A percentile compares a stretch with the other conserved stretches of the same genome.
Evolutionary conservation across 345 rosid genomes (phyloP).

Genomic region (Lenwebbia sp.): DNA sequence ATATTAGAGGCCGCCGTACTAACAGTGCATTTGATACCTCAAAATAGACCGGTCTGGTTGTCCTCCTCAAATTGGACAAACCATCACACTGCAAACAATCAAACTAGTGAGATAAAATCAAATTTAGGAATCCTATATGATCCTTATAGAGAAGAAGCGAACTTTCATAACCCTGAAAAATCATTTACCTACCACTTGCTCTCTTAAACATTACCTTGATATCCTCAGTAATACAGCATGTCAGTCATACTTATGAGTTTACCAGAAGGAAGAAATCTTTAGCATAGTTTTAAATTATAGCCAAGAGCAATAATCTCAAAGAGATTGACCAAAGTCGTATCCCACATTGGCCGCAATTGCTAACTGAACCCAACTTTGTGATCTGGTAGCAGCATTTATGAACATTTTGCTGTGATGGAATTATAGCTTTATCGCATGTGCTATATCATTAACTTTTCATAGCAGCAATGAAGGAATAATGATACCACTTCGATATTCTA

Average conservation of each 20-base stretch:
- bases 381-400: neutral
- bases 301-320: neutral
- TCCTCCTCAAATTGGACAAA: slow-evolving; percentile 29
- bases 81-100: slow-evolving; percentile 46
- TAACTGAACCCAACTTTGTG: neutral
- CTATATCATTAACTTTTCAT: neutral
- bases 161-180: neutral
- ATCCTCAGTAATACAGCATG: neutral
- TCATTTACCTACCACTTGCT: neutral
- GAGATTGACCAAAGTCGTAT: neutral
- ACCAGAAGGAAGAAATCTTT: neutral
- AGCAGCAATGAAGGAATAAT: neutral
- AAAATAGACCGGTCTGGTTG: slow-evolving; percentile 42
- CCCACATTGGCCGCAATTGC: neutral
- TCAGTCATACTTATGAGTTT: neutral
- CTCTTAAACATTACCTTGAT: neutral
- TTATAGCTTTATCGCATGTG: neutral
- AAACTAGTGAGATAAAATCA: neutral
- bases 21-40: slow-evolving; percentile 21
- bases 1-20: neutral
- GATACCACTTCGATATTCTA: neutral
- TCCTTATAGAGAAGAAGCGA: neutral
- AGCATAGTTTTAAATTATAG: neutral
- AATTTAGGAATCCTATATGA: neutral
- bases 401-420: neutral